These are phyloP conservation scores for Penstemon barbatus DNA, from an alignment of 257 asterid genomes.

Conservation along the genomic window DNA sequence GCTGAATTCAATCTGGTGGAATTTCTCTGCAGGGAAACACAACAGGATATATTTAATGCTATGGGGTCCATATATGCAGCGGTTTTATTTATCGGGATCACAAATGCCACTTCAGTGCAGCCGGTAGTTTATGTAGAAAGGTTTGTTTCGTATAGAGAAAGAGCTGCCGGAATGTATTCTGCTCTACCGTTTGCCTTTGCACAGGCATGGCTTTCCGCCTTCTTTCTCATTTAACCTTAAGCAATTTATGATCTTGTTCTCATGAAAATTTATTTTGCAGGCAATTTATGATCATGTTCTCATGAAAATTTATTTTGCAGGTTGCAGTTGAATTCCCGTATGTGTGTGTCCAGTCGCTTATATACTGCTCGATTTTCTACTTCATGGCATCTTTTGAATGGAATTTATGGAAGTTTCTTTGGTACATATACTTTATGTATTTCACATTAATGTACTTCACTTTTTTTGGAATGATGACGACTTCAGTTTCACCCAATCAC, in stretches of 20 bases:
- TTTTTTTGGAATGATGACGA: slow-evolving; percentile 87
- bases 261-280: slow-evolving; percentile 40
- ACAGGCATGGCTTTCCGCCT: slow-evolving; percentile 47
- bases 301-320: slow-evolving; percentile 40
- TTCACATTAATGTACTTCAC: slow-evolving; percentile 81
- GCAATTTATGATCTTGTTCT: neutral
- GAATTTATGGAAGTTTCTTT: slow-evolving; percentile 64
- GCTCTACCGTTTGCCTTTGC: slow-evolving; percentile 90
- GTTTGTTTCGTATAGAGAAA: slow-evolving; percentile 75
- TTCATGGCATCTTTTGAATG: slow-evolving; percentile 82
- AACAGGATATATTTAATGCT: slow-evolving; percentile 85
- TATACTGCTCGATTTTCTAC: slow-evolving; percentile 74
- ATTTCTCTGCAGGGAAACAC: slow-evolving; percentile 49
- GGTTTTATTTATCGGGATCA: slow-evolving; percentile 76
- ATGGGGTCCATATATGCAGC: slow-evolving; percentile 99
- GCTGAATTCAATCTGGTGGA: slow-evolving; percentile 16
- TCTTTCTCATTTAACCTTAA: neutral
- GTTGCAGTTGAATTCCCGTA: slow-evolving; percentile 80
- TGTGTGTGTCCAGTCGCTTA: slow-evolving; percentile 59
- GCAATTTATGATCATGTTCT: neutral
- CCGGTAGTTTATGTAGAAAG: slow-evolving; percentile 83
- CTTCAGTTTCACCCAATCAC: slow-evolving; percentile 72
- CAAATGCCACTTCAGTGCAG: slow-evolving; percentile 78
- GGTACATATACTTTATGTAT: slow-evolving; percentile 78
- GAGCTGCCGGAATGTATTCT: slow-evolving; percentile 97